Evolutionary conservation across 805 yeast genomes (phyloP), one percentile per base, ranked within the genome.

Genomic region (Ogataea polymorpha): DNA sequence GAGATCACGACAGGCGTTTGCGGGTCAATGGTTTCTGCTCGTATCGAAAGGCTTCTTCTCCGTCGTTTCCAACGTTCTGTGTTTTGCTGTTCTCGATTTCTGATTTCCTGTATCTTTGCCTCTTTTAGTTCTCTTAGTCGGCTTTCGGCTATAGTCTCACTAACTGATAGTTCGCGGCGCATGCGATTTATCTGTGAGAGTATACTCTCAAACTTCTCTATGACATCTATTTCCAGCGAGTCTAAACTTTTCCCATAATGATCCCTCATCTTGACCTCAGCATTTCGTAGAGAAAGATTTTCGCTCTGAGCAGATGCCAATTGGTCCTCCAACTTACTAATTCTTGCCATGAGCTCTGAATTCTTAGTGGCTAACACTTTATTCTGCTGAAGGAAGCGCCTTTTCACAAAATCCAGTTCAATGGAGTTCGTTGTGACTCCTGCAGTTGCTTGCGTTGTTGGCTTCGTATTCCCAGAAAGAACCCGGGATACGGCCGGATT

Each of bases 331-430:
- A 84, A 57, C 21, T 71, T 77, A 4, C 72, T 59, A 18, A 82
- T 65, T 48, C 68, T 75, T 27, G 70, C 56, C 68, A 73, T 66
- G 55, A 82, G 62, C 16, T 68, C 56, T 3, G 82, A 72, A 55
- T 79, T 81, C 36, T 72, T 74, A 46, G 70, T 75, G 1, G 86
- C 86, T 20, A 84, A 59, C n/a, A 74, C 71, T 39, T 67, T 68
- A 58, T 83, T 83, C 51, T 77, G 82, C n/a, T 55, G 56, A 5
- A 57, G 35, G 39, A 66, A 71, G 33, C 61, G 53, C 25, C 51
- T 41, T 36, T 55, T 54, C 14, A 56, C 45, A 25, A 41, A 40
- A 3, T 42, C 41, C 15, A 48, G 28, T 21, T 47, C 52, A n/a
- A 48, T 41, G 23, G 40, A 25, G 34, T 34, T 41, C 7, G 48